These are phyloP conservation scores for Perkinsus olseni DNA, from an alignment of 169 alveolate species.

Conservation along the genomic window DNA sequence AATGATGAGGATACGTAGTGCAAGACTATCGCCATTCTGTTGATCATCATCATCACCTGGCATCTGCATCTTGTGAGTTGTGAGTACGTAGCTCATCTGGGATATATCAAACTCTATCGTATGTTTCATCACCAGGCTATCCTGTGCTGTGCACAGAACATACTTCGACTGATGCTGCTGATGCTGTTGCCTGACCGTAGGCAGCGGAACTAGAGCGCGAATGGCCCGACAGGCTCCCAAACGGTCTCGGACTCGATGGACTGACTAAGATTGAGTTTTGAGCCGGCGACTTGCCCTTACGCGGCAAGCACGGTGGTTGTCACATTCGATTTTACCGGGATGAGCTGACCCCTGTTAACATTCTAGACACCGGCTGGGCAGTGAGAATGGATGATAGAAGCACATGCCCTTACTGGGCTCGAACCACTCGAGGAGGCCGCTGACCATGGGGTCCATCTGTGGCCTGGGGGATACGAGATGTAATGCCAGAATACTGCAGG, in stretches of 20 bases:
- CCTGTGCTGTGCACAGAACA: not conserved
- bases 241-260: too few species aligned
- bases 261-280: too few species aligned
- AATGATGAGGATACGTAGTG: not conserved
- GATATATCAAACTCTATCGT: not conserved
- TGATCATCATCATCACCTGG: not conserved
- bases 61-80: not conserved
- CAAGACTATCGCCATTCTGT: not conserved
- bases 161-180: not conserved
- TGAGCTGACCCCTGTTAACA: too few species aligned
- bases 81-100: not conserved
- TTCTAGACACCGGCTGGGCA: too few species aligned
- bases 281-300: too few species aligned
- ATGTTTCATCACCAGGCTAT: not conserved
- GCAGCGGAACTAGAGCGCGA: not conserved
- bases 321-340: too few species aligned
- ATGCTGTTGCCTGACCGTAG: not conserved
- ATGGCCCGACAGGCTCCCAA: too few species aligned
- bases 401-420: too few species aligned
- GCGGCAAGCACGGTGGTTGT: too few species aligned
- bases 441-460: not conserved
- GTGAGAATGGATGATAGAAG: too few species aligned
- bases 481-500: not conserved
- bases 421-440: too few species aligned
- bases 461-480: not conserved